Percentiles rank a stretch among this genome's conserved stretches.
phyloP scores from a whole-genome alignment of 140 eudicot genomes.

The Anethum foeniculum region DNA sequence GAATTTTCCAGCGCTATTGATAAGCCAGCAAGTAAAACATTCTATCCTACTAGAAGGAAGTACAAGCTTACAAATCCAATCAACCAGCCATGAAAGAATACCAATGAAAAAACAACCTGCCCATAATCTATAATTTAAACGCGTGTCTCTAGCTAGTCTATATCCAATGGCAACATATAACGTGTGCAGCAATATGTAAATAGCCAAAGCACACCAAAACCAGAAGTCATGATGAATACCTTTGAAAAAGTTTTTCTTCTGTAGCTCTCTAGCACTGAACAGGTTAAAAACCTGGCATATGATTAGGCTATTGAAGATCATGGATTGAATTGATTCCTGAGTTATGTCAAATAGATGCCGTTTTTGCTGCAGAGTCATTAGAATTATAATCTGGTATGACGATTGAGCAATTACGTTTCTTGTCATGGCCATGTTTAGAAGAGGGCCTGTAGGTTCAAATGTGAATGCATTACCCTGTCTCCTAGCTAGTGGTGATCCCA shows the following conservation, averaged over 20 bases:
- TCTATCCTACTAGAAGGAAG: not conserved
- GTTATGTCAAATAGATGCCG: not conserved
- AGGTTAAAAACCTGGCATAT: constrained; percentile 10
- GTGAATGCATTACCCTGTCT: not conserved
- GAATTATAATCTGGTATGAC: constrained; percentile 5
- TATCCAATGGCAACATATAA: not conserved
- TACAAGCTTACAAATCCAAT: not conserved
- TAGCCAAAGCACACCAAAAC: not conserved
- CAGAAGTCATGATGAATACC: constrained; percentile 1
- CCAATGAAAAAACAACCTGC: not conserved
- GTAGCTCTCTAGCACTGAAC: constrained; percentile 9
- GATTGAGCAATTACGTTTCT: constrained; percentile 4
- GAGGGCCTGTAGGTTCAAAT: not conserved
- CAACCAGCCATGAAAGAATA: not conserved
- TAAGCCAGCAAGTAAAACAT: constrained; percentile 2
- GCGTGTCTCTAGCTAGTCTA: not conserved
- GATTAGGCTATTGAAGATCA: constrained; percentile 7
- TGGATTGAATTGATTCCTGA: not conserved
- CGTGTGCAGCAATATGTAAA: not conserved
- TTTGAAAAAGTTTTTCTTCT: not conserved
- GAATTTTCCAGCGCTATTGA: not conserved
- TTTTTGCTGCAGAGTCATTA: not conserved
- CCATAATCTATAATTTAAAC: not conserved
- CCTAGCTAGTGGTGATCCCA: not conserved
- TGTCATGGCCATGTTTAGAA: constrained; percentile 5